Conservation (phyloP, 345 rosid genomes). For the Populus ilicifolia region DNA sequence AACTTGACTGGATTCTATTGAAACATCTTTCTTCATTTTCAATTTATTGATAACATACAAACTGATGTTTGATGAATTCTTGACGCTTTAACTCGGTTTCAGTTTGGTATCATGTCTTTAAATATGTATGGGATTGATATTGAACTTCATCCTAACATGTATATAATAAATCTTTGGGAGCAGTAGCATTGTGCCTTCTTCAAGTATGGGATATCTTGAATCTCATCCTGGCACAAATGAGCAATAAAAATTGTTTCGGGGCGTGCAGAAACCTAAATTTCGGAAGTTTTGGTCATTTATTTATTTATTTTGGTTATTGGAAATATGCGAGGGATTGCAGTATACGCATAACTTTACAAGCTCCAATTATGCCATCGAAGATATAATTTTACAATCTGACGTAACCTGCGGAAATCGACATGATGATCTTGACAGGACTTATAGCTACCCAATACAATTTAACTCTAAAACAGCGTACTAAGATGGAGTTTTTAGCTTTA, state of each 20-base stretch:
- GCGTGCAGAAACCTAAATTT: no score
- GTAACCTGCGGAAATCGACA: neutral
- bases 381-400: neutral
- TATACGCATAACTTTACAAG: neutral
- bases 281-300: no score
- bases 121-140: neutral
- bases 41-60: neutral
- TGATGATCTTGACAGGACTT: slow-evolving; percentile 1
- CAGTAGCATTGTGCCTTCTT: no score
- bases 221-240: no score
- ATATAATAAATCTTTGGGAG: no score
- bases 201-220: no score
- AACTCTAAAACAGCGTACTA: no score
- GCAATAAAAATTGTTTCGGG: no score
- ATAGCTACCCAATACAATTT: neutral
- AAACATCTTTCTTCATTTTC: neutral
- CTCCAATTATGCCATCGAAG: neutral
- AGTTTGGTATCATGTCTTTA: neutral
- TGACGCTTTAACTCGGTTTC: neutral
- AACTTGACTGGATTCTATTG: neutral
- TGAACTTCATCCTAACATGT: neutral
- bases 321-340: neutral
- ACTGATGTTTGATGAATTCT: neutral
- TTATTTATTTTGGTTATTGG: no score
- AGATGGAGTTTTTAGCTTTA: no score